Base-by-base conservation (phyloP, 805 yeast species). In the Sugiyamaella marilandica region DNA sequence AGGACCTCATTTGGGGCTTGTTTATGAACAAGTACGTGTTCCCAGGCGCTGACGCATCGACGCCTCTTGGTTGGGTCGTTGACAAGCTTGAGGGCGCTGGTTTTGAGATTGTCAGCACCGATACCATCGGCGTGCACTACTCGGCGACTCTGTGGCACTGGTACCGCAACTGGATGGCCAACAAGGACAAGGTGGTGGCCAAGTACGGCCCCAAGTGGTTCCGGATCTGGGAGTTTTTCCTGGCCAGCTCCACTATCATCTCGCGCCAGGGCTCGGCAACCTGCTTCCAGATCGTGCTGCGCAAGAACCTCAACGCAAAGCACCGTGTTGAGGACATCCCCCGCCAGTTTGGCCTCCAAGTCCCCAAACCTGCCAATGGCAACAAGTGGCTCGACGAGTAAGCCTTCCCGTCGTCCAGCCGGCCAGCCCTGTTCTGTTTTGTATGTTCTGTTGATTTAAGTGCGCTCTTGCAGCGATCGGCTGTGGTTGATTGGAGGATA, bases 31-130 rank as follows among this genome's bases (percentile, higher is more conserved):
- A 87, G 77, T 89, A 87, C 73, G 85, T 89, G 68, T 89, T 89
- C 88, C 96, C 97, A 43, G 97, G 97, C 72, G 96, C 96, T 49
- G 97, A 89, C 74, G 96, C 96, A 46, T 87, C 95, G 5, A 90
- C 97, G 53, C 97, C 97, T 36, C 79, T 90, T 62, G 88, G 88
- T 55, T 90, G 87, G 65, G 92, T 88, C 58, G 76, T 83, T 55
- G 79, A 85, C 57, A 74, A 79, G 57, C 79, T 89, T 67, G 97
- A 89, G 74, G 83, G 81, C 37, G 81, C 85, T 54, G 96, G 96
- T 2, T 89, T 89, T 67, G 97, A 89, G 75, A 81, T 87, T 61
- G 90, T 83, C 50, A 76, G 85, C 41, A 72, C 87, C 54, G 97
- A 89, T 70, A 89, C 86, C 72, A 86, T 89, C 63, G 97, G 97